Percentiles rank a stretch among this genome's conserved stretches.
Evolutionary conservation across 2,329 filamentous ascomycete genomes (phyloP).

Genomic region (Chrysosporium keratinophilum): DNA sequence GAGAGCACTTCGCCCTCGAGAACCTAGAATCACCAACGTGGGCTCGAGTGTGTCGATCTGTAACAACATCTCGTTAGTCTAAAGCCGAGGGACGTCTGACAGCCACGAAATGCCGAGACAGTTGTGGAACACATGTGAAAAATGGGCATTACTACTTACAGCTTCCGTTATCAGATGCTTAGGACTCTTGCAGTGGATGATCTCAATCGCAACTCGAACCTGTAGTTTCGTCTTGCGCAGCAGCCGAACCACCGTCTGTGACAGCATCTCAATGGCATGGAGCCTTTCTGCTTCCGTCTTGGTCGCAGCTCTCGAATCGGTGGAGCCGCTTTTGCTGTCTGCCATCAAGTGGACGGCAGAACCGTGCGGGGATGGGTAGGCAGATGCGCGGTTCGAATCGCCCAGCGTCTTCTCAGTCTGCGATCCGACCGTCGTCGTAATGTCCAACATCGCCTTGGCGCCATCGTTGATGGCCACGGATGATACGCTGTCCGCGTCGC

Average conservation of each 20-base stretch:
- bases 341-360: constrained; percentile 23
- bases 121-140: background rate
- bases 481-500: constrained; percentile 27
- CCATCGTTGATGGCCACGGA: constrained; percentile 58
- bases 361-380: constrained; percentile 14
- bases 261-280: constrained; percentile 72
- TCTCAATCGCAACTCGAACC: constrained; percentile 86
- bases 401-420: constrained; percentile 46
- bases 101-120: background rate
- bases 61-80: constrained; percentile 15
- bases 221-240: constrained; percentile 85
- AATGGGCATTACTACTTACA: constrained; percentile 37
- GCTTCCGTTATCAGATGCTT: constrained; percentile 95
- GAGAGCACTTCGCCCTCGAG: constrained; percentile 76
- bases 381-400: constrained; percentile 23
- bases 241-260: constrained; percentile 70
- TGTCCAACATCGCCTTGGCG: constrained; percentile 62
- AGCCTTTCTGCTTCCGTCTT: constrained; percentile 68
- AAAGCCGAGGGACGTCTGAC: background rate
- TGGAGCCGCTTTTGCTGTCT: constrained; percentile 35
- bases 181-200: constrained; percentile 95
- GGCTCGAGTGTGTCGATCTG: constrained; percentile 82
- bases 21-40: constrained; percentile 86
- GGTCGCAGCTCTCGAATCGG: constrained; percentile 42
- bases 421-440: constrained; percentile 56